A percentile compares a stretch with the other conserved stretches of the same genome.
phyloP scores from a whole-genome alignment of 805 yeast species.

The Teunomyces atbi region DNA sequence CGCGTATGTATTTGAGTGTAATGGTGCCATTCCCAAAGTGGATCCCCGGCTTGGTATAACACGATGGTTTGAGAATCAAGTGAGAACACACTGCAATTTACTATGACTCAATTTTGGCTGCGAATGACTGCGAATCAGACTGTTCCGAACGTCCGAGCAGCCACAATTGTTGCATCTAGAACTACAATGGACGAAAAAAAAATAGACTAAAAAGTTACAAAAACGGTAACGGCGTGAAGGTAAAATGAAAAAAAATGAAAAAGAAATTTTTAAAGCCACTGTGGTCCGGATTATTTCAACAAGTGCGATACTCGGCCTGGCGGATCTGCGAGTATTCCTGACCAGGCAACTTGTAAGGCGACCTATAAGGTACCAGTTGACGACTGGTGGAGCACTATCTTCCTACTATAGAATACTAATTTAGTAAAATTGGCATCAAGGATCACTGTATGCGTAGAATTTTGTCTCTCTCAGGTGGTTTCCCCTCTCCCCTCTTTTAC shows the following conservation, averaged over 20 bases:
- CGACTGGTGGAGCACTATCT: not conserved
- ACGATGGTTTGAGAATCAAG: conserved; percentile 41
- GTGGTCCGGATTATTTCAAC: not conserved
- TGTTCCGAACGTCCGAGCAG: not conserved
- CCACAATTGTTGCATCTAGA: not conserved
- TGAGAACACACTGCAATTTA: conserved; percentile 1
- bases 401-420: too few species aligned
- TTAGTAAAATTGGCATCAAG: too few species aligned
- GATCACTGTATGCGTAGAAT: too few species aligned
- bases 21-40: conserved; percentile 14
- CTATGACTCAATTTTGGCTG: not conserved
- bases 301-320: not conserved
- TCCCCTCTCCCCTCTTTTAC: not conserved
- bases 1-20: conserved; percentile 46
- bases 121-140: not conserved
- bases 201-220: not conserved
- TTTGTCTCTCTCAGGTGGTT: not conserved
- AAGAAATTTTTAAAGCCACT: not conserved
- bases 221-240: not conserved
- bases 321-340: not conserved
- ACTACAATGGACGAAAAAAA: not conserved
- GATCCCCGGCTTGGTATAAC: conserved; percentile 47
- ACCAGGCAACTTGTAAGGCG: not conserved
- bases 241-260: not conserved
- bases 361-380: not conserved